Base-by-base conservation (phyloP, 176 grass and related monocot genomes). In the Guadua angustifolia region DNA sequence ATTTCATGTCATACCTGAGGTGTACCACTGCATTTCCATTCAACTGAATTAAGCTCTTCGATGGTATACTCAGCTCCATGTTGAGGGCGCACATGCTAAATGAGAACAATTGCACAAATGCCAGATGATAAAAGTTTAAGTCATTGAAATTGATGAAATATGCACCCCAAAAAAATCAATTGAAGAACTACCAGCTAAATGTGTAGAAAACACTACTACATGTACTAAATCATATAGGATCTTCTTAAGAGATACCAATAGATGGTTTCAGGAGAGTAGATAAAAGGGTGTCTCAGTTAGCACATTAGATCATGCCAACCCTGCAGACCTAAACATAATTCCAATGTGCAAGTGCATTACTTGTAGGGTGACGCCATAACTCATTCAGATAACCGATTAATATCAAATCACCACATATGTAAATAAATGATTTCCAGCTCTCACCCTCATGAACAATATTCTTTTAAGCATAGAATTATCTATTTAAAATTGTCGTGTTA, bases 21-120 rank as follows among this genome's bases (percentile, higher is more conserved):
- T 88, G 73, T 92, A 73, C 68, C 75, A 55, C 85, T 79, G 87
- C 77, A 95, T 86, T 94, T 92, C 93, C 93, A 98, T 78, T 93
- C 45, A 38, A 81, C 24, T 5, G 87, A 71, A 81, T 90, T 98
- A 33, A 85, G 32, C 62, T 98, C 93, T 78, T 88, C 79, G 2
- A 94, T 74, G 42, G 85, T 60, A 86, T 92, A 95, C 8, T 94
- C 93, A 78, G 71, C 85, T 85, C 93, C 93, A 63, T 93, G 87
- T 53, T 89, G 65, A 76, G 89, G 81, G 38, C 80, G 58, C n/a
- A 88, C 64, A 36, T 95, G 58, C 78, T 90, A 74, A 86, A 82
- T 32, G 49, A 58, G 17, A 85, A 67, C 17, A 70, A 67, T 29
- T 13, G 14, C 35, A 39, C 0, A 85, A 76, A 77, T 14, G 26